Conservation (phyloP, 1,284 basidiomycete genomes). For the Ganoderma boninense region DNA sequence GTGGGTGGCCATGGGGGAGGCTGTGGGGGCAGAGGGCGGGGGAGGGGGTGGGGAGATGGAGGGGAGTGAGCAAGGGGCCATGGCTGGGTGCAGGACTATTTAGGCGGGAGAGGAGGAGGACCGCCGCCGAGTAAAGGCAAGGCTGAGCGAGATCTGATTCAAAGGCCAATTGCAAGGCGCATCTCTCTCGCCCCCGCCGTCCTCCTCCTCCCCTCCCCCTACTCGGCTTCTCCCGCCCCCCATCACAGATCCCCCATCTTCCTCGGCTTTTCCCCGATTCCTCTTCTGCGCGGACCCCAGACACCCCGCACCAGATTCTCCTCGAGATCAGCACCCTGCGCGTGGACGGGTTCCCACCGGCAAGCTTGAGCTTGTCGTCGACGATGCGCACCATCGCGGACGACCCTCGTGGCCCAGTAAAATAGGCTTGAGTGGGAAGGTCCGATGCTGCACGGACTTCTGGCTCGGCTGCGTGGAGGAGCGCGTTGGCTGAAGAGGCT, state of each 20-base stretch:
- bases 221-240: constrained; percentile 3
- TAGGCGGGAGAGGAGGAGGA: constrained; percentile 9
- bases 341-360: not conserved
- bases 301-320: not conserved
- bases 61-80: constrained; percentile 6
- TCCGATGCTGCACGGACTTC: not conserved
- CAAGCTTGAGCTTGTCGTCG: not conserved
- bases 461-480: not conserved
- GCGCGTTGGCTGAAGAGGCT: not conserved
- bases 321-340: not conserved
- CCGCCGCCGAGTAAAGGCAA: not conserved
- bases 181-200: not conserved
- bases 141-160: not conserved
- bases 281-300: not conserved
- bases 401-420: not conserved
- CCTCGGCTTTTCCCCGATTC: constrained; percentile 3
- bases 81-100: constrained; percentile 15
- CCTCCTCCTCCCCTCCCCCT: not conserved
- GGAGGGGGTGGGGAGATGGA: constrained; percentile 3
- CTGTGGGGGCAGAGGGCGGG: not conserved
- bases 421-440: not conserved
- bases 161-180: not conserved
- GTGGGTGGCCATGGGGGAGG: constrained; percentile 6
- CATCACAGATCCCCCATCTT: constrained; percentile 2
- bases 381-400: not conserved